phyloP scores from a whole-genome alignment of 768 basidiomycete genomes.

The Lentinula boryana region DNA sequence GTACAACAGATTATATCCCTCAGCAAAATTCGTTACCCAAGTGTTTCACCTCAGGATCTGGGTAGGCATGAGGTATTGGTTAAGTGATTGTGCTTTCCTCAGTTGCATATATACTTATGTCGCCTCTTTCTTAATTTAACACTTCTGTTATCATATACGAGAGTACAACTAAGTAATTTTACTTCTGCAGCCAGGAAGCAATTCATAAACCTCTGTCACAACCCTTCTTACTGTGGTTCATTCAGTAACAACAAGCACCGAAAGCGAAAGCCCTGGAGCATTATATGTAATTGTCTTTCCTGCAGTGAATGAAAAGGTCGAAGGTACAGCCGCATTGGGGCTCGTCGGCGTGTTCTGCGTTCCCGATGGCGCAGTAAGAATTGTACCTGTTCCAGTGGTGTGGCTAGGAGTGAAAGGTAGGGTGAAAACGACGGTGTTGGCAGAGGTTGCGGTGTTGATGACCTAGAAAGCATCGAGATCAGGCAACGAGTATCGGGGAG shows the following conservation, averaged over 20 bases:
- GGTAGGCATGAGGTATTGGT: too few relatives aligned
- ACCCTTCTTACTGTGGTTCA: neutral
- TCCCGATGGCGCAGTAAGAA: slow-evolving; percentile 41
- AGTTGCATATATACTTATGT: too few relatives aligned
- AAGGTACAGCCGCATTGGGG: slow-evolving; percentile 43
- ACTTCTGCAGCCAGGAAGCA: too few relatives aligned
- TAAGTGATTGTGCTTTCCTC: too few relatives aligned
- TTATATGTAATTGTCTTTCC: slow-evolving; percentile 49
- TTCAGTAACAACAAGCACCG: neutral
- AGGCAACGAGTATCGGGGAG: neutral
- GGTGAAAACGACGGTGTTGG: slow-evolving; percentile 41
- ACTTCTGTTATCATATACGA: too few relatives aligned
- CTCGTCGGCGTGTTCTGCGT: slow-evolving; percentile 52
- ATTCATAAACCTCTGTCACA: too few relatives aligned
- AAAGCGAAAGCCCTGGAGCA: slow-evolving; percentile 33
- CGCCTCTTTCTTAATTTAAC: too few relatives aligned
- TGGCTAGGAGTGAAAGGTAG: slow-evolving; percentile 48
- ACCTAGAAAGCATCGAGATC: slow-evolving; percentile 27
- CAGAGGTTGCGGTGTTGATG: slow-evolving; percentile 41
- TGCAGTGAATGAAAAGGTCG: slow-evolving; percentile 36
- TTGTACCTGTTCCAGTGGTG: slow-evolving; percentile 34
- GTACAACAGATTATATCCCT: too few relatives aligned
- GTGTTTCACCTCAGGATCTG: too few relatives aligned
- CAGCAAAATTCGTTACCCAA: too few relatives aligned
- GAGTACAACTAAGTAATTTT: too few relatives aligned